Evolutionary conservation across 495 filamentous ascomycete genomes (phyloP), one percentile per base, ranked within the genome.

Genomic region (Lasiosphaeria ovina): DNA sequence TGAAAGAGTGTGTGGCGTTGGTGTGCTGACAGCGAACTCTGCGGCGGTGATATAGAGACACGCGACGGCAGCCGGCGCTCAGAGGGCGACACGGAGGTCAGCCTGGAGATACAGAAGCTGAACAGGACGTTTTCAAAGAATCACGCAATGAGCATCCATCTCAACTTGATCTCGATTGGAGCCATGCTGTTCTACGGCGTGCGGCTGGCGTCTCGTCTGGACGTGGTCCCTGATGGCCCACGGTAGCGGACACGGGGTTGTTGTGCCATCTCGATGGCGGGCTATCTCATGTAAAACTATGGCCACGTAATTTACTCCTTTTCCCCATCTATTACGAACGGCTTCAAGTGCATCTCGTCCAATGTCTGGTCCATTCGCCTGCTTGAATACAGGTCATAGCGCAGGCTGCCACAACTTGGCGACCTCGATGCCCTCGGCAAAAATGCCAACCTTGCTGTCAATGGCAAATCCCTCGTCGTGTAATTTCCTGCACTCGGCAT

Each of bases 381-480:
- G 24, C 24, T 24, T 24, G 24, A 24, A 24, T 24, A 24, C 24
- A 24, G 24, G 24, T 24, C 24, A 24, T 0, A 24, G 24, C 44
- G 12, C 44, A 47, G 16, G 44, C 11, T 11, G 44, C 3, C 44
- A 47, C 7, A 11, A n/a, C 44, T 47, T 47, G 12, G 44, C 11
- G 4, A n/a, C 44, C 35, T 90, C 87, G 54, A 92, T 82, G 0
- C 89, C 89, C 65, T 89, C 88, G 0, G 89, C 88, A 62, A 91
- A 78, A 42, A 85, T 86, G 4, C 87, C 88, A 11, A 91, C 83
- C 50, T 89, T 82, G 14, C 88, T 86, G 72, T 91, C 88, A 60
- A 91, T 87, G 0, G 86, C 88, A 63, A 82, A 87, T 1, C 88
- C 88, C 51, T 87, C 77, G 7, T 67, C 69, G 66, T 89, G 85